phyloP scores from a whole-genome alignment of 768 basidiomycete genomes.

The Leucosporidium yakuticum region DNA sequence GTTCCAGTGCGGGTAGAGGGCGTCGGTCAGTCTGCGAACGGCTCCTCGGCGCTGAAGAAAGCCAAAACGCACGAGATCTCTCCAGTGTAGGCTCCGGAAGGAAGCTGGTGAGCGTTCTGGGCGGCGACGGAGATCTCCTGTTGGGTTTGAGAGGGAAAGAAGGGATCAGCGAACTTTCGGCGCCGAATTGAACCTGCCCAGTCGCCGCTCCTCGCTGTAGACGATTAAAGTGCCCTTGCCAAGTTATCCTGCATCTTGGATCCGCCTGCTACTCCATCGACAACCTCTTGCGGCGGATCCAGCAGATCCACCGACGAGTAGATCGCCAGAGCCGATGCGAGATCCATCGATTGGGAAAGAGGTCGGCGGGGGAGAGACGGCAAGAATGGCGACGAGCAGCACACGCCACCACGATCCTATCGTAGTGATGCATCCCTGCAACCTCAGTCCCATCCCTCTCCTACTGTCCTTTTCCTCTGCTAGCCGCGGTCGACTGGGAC shows the following conservation, averaged over 20 bases:
- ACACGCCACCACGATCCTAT: too few relatives aligned
- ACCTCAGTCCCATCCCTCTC: neutral
- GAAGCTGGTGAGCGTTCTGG: conserved; percentile 82
- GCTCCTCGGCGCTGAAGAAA: neutral
- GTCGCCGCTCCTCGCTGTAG: too few relatives aligned
- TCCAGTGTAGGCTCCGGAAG: conserved; percentile 87
- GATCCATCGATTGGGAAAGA: too few relatives aligned
- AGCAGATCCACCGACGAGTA: too few relatives aligned
- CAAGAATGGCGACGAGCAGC: too few relatives aligned
- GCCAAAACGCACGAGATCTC: conserved; percentile 69
- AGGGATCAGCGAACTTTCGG: too few relatives aligned
- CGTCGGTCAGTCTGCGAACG: neutral
- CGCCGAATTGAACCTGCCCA: neutral
- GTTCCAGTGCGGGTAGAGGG: conserved; percentile 2
- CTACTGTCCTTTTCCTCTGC: neutral
- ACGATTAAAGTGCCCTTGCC: too few relatives aligned
- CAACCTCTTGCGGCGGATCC: too few relatives aligned
- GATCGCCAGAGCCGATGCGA: too few relatives aligned
- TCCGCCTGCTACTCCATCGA: neutral
- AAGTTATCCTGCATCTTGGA: too few relatives aligned
- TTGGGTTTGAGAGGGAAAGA: neutral
- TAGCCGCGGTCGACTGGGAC: neutral
- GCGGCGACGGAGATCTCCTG: conserved; percentile 69
- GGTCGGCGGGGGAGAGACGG: too few relatives aligned
- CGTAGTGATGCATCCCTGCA: neutral